Evolutionary conservation across 139 green algal species (phyloP), one percentile per base, ranked within the genome.

Genomic region (Klebsormidium nitens): DNA sequence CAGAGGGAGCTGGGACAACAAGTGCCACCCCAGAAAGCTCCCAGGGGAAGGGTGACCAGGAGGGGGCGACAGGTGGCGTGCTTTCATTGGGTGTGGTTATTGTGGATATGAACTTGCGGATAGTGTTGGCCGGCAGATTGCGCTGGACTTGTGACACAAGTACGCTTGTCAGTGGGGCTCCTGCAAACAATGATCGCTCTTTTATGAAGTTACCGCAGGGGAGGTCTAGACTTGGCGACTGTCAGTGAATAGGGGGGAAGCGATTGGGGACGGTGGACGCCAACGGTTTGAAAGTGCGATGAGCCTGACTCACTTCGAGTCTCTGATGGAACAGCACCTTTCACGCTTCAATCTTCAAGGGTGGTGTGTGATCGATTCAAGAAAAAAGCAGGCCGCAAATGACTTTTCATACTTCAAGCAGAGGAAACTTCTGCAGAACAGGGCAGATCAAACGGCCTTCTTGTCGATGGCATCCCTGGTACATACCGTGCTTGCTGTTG

Each of bases 111-210:
- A 83, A 88, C 47, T 79, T 77, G 19, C 88, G 84, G 76, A 88
- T 80, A 17, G 55, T 49, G 71, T 95, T 95, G 49, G 59, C 74
- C 0, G 85, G 66, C n/a, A 95, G 65, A 70, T 95, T 87, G 64
- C 87, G 86, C 82, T 95, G 89, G n/a, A 66, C 69, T 46, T 75
- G 59, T 0, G 38, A 42, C 6, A 75, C 69, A 5, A 69, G 40
- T n/a, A 79, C 66, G 36, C 19, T 23, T 59, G 49, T 34, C 8
- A 35, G 6, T 35, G 23, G 8, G 6, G 6, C 19, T n/a, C 49
- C 19, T 59, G 49, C 49, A 19, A 11, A 59, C 23, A 59, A n/a
- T n/a, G 14, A 6, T 19, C 49, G 23, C 8, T n/a, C 19, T 59
- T n/a, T n/a, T 28, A 11, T 23, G 49, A 19, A n/a, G 57, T 14